Percentiles rank a stretch among this genome's conserved stretches.
phyloP scores from a whole-genome alignment of 2,329 filamentous ascomycete genomes.

The Pochonia chlamydosporia region DNA sequence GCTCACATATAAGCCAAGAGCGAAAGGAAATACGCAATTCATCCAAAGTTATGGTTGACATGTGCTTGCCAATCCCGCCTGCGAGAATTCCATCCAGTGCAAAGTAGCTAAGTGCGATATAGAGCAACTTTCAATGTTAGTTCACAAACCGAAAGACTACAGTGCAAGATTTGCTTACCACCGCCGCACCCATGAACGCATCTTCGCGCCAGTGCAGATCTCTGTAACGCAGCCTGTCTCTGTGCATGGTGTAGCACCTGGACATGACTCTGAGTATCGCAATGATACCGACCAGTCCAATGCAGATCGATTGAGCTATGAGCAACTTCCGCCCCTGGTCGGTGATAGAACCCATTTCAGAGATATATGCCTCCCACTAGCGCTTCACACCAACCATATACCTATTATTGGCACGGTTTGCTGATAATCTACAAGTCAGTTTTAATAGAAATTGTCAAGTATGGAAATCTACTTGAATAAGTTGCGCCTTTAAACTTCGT shows the following conservation, averaged over 20 bases:
- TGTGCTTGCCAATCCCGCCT: slow-evolving; percentile 1
- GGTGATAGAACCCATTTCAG: too few species aligned
- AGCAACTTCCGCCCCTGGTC: neutral
- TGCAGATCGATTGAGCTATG: neutral
- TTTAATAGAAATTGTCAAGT: too few species aligned
- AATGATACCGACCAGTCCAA: neutral
- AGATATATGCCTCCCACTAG: too few species aligned
- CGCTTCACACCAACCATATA: too few species aligned
- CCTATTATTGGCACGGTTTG: too few species aligned
- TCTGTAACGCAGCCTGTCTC: neutral
- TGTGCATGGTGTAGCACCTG: neutral
- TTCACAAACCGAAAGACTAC: neutral
- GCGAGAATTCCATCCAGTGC: neutral
- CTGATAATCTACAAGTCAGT: too few species aligned
- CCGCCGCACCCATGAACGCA: neutral
- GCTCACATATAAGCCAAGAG: neutral
- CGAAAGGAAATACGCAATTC: neutral
- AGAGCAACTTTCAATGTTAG: neutral
- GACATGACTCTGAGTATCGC: neutral
- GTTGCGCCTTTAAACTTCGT: too few species aligned
- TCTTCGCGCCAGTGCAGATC: neutral
- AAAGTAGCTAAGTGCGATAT: neutral
- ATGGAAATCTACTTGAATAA: too few species aligned
- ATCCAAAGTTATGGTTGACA: neutral
- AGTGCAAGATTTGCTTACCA: neutral